A percentile compares a stretch with the other conserved stretches of the same genome.
Conservation (phyloP, 1,284 basidiomycete genomes). For the Ceratobasidium sp. region DNA sequence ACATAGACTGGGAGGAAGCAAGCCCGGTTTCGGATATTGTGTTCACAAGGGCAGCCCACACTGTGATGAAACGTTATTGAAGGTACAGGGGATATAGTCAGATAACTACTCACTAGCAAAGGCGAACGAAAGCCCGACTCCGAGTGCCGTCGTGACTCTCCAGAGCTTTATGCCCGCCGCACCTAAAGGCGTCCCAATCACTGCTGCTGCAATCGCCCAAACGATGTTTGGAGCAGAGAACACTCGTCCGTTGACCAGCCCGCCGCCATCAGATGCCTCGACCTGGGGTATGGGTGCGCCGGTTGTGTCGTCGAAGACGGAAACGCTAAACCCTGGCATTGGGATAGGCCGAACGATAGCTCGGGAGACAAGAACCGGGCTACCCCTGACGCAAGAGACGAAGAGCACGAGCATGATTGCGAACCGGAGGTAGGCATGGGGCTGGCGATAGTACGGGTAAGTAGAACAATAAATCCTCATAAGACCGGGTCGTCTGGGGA, state of each 20-base stretch:
- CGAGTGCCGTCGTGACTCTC: constrained; percentile 39
- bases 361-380: constrained; percentile 28
- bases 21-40: constrained; percentile 39
- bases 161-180: constrained; percentile 31
- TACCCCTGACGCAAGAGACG: constrained; percentile 3
- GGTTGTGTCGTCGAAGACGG: constrained; percentile 41
- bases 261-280: constrained; percentile 38
- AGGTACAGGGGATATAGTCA: no score
- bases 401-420: constrained; percentile 4
- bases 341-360: constrained; percentile 34
- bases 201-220: constrained; percentile 31
- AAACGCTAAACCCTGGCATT: constrained; percentile 38
- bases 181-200: constrained; percentile 30
- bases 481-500: neutral
- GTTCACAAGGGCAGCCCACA: constrained; percentile 37
- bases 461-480: neutral
- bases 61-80: neutral
- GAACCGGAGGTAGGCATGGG: neutral
- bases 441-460: neutral
- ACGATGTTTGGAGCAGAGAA: constrained; percentile 40
- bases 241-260: constrained; percentile 18
- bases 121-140: constrained; percentile 24
- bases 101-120: constrained; percentile 37
- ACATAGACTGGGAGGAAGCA: constrained; percentile 39
- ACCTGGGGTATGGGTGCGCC: constrained; percentile 40